phyloP scores from a whole-genome alignment of 345 rosid genomes.

The Eucalyptus leucophloia region DNA sequence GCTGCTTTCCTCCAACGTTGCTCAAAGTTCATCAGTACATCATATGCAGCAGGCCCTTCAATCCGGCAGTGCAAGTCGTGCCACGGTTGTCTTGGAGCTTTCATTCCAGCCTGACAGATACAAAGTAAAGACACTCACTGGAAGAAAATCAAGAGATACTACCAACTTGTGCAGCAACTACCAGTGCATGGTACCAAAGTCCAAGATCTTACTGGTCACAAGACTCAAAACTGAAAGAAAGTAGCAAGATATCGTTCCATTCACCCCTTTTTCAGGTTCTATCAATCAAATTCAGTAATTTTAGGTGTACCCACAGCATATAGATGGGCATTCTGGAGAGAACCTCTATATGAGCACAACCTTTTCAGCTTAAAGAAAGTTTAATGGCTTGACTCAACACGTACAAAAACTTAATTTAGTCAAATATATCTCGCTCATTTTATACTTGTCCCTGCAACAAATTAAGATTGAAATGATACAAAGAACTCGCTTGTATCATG shows the following conservation, averaged over 20 bases:
- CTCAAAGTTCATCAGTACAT: slow-evolving; percentile 91
- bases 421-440: neutral
- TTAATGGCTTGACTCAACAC: neutral
- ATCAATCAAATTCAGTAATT: neutral
- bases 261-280: neutral
- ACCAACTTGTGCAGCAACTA: neutral
- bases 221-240: neutral
- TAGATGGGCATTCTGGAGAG: neutral
- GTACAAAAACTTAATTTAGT: neutral
- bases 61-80: slow-evolving; percentile 89
- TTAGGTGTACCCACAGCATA: neutral
- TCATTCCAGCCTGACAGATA: slow-evolving; percentile 32
- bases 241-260: neutral
- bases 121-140: neutral
- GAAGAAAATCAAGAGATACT: neutral
- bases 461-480: neutral
- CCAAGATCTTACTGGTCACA: neutral
- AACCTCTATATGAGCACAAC: neutral
- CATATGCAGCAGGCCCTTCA: slow-evolving; percentile 96
- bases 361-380: neutral
- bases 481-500: neutral
- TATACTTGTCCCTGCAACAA: neutral
- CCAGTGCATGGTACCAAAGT: neutral
- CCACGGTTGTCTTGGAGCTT: slow-evolving; percentile 97
- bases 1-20: slow-evolving; percentile 93